These are phyloP conservation scores for Ophioceras dolichostomum DNA, from an alignment of 2,329 filamentous ascomycete genomes.

Conservation along the genomic window DNA sequence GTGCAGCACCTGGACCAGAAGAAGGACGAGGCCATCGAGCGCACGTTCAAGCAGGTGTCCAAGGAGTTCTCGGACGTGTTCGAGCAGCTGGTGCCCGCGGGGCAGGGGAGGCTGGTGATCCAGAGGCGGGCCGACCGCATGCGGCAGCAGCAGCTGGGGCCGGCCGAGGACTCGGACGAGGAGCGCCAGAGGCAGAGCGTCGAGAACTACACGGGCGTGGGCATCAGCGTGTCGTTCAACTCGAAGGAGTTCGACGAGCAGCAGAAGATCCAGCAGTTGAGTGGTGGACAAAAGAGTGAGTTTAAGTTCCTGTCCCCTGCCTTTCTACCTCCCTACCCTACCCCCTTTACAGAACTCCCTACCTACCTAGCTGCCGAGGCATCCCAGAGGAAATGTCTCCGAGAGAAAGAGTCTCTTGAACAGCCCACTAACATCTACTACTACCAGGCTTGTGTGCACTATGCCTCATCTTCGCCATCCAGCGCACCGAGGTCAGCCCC, in stretches of 20 bases:
- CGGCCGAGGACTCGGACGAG: slow-evolving; percentile 51
- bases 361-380: too few species aligned
- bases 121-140: slow-evolving; percentile 71
- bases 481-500: slow-evolving; percentile 90
- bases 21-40: slow-evolving; percentile 96
- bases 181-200: slow-evolving; percentile 55
- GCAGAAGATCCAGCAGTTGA: slow-evolving; percentile 93
- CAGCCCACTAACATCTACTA: too few species aligned
- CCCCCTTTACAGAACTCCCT: too few species aligned
- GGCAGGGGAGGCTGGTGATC: slow-evolving; percentile 83
- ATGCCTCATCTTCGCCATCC: slow-evolving; percentile 98
- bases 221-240: slow-evolving; percentile 97
- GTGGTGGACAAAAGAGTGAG: slow-evolving; percentile 93
- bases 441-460: slow-evolving; percentile 71
- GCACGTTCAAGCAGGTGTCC: slow-evolving; percentile 96
- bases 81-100: slow-evolving; percentile 86
- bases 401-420: too few species aligned
- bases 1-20: slow-evolving; percentile 86
- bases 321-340: too few species aligned
- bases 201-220: slow-evolving; percentile 92
- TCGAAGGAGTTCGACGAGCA: slow-evolving; percentile 92
- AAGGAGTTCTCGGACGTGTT: slow-evolving; percentile 89
- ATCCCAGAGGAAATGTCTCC: too few species aligned
- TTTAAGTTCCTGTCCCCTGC: too few species aligned
- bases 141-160: slow-evolving; percentile 16